Evolutionary conservation across 768 basidiomycete species (phyloP).

Genomic region (Mycena galopus): DNA sequence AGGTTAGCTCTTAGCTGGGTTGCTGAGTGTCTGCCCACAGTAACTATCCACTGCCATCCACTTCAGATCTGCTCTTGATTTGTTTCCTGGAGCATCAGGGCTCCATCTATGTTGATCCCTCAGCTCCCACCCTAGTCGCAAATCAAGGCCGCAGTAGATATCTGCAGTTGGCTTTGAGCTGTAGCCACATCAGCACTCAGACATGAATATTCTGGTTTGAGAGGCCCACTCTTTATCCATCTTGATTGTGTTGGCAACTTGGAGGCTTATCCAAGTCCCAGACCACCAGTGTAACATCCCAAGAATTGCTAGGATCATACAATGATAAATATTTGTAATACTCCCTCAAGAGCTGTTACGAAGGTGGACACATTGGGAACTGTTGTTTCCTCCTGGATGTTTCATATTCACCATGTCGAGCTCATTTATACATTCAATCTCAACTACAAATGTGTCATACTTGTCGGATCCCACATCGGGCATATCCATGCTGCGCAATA

Average conservation of each 20-base stretch:
- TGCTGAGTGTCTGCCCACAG: not conserved
- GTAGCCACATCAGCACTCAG: not conserved
- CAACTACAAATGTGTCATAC: no score
- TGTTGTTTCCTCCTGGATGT: no score
- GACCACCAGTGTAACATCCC: not conserved
- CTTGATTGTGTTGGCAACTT: not conserved
- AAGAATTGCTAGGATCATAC: not conserved
- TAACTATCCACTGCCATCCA: not conserved
- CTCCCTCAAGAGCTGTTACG: not conserved
- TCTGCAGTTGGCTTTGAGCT: not conserved
- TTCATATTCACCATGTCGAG: no score
- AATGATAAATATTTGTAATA: conserved; percentile 11
- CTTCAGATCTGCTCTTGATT: conserved; percentile 4
- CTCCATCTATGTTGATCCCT: not conserved
- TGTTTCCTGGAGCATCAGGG: not conserved
- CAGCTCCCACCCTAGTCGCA: not conserved
- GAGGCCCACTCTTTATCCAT: not conserved
- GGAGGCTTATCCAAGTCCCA: not conserved
- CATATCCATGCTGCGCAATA: no score
- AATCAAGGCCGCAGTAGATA: not conserved
- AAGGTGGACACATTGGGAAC: not conserved
- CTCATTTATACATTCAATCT: no score
- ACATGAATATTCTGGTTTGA: not conserved
- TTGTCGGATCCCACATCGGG: no score
- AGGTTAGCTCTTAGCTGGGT: no score